Evolutionary conservation across 2,329 filamentous ascomycete genomes (phyloP), one percentile per base, ranked within the genome.

Genomic region (Escovopsis sp.): DNA sequence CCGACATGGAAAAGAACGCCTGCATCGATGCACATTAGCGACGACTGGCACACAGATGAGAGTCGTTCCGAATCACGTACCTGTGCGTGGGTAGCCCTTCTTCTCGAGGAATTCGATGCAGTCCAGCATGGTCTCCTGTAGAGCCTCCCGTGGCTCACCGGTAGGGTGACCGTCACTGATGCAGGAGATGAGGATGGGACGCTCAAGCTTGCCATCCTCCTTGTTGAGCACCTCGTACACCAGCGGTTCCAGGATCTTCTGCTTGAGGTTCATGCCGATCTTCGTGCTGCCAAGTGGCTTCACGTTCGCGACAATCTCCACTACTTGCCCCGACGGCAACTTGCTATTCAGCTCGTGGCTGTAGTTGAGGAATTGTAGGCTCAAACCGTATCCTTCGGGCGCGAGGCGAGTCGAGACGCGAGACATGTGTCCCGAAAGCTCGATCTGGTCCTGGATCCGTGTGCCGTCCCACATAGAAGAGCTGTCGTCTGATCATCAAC

Each of bases 1-100:
- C 41, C 39, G 6, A 45, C 33, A 28, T 45, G 44, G 23, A 45
- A 45, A 5, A 35, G 38, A 19, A 45, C 23, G 9, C 35, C 44
- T 45, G 8, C 19, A 6, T 4, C 15, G 7, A 23, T 7, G 0
- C 12, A 4, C 4, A 15, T 40, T 23, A 40, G 39, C 3, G 12
- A 6, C 12, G 8, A 23, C 4, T 19, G 19, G 6, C 12, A 6
- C 15, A 18, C 8, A 23, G 1, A 28, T 11, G 10, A 12, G 10
- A 23, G 6, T 23, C 23, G 23, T 6, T 6, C 12, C 4, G 15
- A n/a, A 6, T 30, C 12, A 12, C 34, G 15, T 33, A 41, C 35
- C 15, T 39, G 18, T 30, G 1, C 12, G 9, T n/a, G 36, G 38
- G 33, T 45, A 43, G 2, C 19, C n/a, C 12, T 45, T n/a, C 4